Percentiles rank a stretch among this genome's conserved stretches.
Evolutionary conservation across 1,284 basidiomycete genomes (phyloP).

Genomic region (Malassezia caprae): DNA sequence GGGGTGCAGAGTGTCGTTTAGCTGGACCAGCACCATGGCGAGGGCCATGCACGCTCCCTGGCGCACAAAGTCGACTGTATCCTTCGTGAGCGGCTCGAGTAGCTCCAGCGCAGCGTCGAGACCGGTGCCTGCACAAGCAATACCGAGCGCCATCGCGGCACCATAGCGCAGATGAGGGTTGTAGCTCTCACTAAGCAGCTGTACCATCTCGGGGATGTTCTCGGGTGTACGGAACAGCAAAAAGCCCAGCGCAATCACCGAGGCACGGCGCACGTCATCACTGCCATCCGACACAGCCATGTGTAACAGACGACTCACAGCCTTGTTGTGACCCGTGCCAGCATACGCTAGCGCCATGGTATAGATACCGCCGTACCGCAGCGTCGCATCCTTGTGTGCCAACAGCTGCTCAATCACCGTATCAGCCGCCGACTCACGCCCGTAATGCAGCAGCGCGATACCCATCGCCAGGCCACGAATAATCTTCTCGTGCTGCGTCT

Average conservation of each 20-base stretch:
- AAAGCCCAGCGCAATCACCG: conserved; percentile 44
- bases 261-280: conserved; percentile 47
- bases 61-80: conserved; percentile 47
- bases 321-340: conserved; percentile 47
- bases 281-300: conserved; percentile 46
- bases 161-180: conserved; percentile 48
- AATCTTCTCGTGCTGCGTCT: conserved; percentile 49
- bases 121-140: conserved; percentile 46
- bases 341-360: conserved; percentile 47
- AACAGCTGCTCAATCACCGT: conserved; percentile 42
- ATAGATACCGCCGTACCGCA: conserved; percentile 47
- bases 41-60: conserved; percentile 46
- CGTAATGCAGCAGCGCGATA: conserved; percentile 45
- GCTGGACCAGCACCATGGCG: conserved; percentile 46
- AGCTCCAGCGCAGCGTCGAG: conserved; percentile 45
- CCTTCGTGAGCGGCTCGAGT: conserved; percentile 47
- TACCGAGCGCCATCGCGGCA: conserved; percentile 45
- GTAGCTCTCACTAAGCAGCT: conserved; percentile 48
- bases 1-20: conserved; percentile 46
- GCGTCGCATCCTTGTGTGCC: conserved; percentile 44
- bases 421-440: conserved; percentile 44
- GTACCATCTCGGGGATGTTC: conserved; percentile 46
- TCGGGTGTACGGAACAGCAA: conserved; percentile 47
- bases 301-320: conserved; percentile 42
- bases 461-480: conserved; percentile 47